Evolutionary conservation across 306 rosid species (phyloP), one percentile per base, ranked within the genome.

Genomic region (Comarum palustre): DNA sequence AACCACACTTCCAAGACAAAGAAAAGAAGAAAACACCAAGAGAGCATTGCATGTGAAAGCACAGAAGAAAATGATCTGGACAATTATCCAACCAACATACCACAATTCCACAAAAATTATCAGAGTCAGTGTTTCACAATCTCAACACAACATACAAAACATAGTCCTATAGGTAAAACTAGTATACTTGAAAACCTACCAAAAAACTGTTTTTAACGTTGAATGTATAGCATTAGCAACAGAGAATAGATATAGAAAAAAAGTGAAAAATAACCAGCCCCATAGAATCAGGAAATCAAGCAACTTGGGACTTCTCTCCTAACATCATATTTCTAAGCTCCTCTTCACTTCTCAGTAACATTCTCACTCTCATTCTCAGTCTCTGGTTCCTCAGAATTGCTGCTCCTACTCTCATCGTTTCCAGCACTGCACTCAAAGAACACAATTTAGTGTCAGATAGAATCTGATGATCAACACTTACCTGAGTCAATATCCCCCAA

Each of bases 351-450:
- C 11, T 73, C 71, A 43, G 63, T 51, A 6, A 27, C 70, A 22
- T 63, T 55, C 62, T 47, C 70, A 34, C 36, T 55, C 61, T 46
- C 77, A 46, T 71, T 57, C 72, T 45, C 62, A 3, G 5, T 39
- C 4, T 36, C n/a, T 64, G 66, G 32, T 81, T 86, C 86, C 73
- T 82, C 92, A 43, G 70, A 82, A 6, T 58, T 10, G 41, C 41
- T 71, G 27, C 29, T 73, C 72, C 82, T 90, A 45, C 81, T 80
- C 76, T 80, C 97, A 79, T 46, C 77, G 52, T 80, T 79, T 76
- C 82, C 97, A 75, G 91, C 92, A 80, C 98, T 94, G 87, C 88
- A 85, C 72, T 67, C 47, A 72, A 82, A 75, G 25, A 64, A 39
- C 64, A 69, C 12, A 24, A 45, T 6, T 69, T 42, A 73, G 42